Evolutionary conservation across 177 flowering plant species (phyloP), one percentile per base, ranked within the genome.

Genomic region (Vitis hybrid): DNA sequence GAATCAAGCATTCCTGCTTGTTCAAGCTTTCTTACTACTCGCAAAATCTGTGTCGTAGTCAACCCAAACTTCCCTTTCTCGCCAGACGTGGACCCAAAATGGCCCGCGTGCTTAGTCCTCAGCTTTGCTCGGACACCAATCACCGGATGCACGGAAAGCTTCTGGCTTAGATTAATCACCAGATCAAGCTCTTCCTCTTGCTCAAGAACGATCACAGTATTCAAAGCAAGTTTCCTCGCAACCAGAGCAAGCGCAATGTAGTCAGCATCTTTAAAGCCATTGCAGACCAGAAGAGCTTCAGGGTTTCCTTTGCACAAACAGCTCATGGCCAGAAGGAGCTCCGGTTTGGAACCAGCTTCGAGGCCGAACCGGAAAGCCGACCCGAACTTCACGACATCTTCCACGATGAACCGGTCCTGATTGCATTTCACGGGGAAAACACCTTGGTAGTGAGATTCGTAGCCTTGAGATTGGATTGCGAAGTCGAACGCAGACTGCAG

Each of bases 311-410:
- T 91, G 73, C 97, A 92, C 64, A 96, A 75, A 64, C 90, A 87
- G 77, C 91, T 91, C 99, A 96, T 96, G 2, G 98, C 91, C 3
- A 96, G 76, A 4, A 96, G 89, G 30, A 96, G 93, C 91, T 96
- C 99, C 2, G 99, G 98, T 59, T 96, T 96, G 32, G 99, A 96
- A 24, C 99, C 99, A 6, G 98, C 95, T 66, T 96, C 99, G 18
- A 96, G 79, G 18, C 99, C 99, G 77, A 96, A 96, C 64, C 94
- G 82, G 67, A 83, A 90, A 0, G 82, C 52, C 2, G 83, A 67
- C 2, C 98, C 99, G 66, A 92, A 96, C 64, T 73, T 77, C 7
- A 96, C 98, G 11, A 94, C 85, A 65, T 94, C 98, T 50, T 94
- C 98, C 4, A 94, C 97, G n/a, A 94, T 81, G 60, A 83, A 96